phyloP scores from a whole-genome alignment of 768 basidiomycete genomes.

The Termitomyces sp. region DNA sequence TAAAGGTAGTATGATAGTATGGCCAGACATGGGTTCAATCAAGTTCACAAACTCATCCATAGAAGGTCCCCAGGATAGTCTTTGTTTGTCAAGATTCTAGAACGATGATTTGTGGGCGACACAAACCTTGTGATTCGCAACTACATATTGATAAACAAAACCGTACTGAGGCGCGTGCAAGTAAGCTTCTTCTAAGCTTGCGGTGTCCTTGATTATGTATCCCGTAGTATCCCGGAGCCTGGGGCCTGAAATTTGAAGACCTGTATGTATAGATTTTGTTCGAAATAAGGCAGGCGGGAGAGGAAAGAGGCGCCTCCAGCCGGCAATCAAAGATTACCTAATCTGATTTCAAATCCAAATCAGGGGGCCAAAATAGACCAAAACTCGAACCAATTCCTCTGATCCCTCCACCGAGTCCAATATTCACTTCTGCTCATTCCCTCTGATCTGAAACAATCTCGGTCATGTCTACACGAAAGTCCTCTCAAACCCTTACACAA shows the following conservation, averaged over 20 bases:
- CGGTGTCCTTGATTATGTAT: background rate
- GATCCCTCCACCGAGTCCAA: background rate
- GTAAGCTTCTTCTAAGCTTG: background rate
- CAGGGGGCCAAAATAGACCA: too few species aligned
- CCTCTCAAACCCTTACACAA: conserved; percentile 35
- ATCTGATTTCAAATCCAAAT: background rate
- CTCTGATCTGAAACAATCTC: background rate
- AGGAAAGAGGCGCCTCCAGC: too few species aligned
- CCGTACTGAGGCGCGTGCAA: background rate
- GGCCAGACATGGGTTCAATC: background rate
- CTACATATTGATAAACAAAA: too few species aligned
- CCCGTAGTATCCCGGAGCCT: too few species aligned
- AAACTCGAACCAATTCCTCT: background rate
- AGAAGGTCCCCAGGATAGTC: background rate
- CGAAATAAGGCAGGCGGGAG: too few species aligned
- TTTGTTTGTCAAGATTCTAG: background rate
- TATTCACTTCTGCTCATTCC: background rate
- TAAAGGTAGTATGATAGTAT: background rate
- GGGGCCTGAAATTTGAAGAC: too few species aligned
- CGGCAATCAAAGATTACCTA: background rate
- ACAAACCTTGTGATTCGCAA: background rate
- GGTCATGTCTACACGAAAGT: conserved; percentile 1
- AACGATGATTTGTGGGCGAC: background rate
- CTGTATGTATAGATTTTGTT: background rate
- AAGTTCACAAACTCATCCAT: background rate